Conservation (phyloP, 2,329 filamentous ascomycete species). For the Cladosporium cucumerinum region DNA sequence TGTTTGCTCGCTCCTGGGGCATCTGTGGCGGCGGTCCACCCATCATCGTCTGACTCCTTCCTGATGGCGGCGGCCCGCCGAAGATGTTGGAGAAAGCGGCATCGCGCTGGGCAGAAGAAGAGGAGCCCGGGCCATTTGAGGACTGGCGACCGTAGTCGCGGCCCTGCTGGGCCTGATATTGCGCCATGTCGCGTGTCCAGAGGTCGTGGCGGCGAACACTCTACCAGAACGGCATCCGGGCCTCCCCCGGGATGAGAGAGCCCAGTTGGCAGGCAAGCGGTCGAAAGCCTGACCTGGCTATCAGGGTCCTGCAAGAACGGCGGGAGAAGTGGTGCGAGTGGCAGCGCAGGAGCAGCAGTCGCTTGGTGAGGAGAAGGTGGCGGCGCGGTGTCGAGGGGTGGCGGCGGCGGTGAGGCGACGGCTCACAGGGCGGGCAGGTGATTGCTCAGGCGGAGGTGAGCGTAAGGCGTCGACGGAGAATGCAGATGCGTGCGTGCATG, state of each 20-base stretch:
- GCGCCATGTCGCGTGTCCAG: constrained; percentile 51
- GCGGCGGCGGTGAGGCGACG: constrained; percentile 14
- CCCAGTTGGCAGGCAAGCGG: constrained; percentile 7
- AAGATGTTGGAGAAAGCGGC: constrained; percentile 96
- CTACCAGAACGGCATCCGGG: constrained; percentile 22
- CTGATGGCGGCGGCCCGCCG: constrained; percentile 73
- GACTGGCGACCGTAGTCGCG: constrained; percentile 51
- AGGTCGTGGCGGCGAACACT: constrained; percentile 20
- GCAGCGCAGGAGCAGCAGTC: constrained; percentile 1
- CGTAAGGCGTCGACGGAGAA: not conserved
- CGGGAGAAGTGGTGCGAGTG: not conserved
- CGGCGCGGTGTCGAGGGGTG: constrained; percentile 10
- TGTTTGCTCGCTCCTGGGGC: constrained; percentile 69
- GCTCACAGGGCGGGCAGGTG: not conserved
- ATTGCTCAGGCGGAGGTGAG: not conserved
- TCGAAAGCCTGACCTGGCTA: not conserved
- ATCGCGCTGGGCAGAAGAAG: constrained; percentile 70
- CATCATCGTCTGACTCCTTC: constrained; percentile 93
- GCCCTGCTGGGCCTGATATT: constrained; percentile 61
- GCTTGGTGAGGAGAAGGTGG: not conserved
- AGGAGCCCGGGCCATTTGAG: constrained; percentile 52
- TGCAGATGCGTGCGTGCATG: constrained; percentile 2
- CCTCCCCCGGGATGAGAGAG: constrained; percentile 17
- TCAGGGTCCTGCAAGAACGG: not conserved
- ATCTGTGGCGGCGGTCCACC: constrained; percentile 64